Conservation (phyloP, 2,329 filamentous ascomycete species). For the Zalaria obscura region DNA sequence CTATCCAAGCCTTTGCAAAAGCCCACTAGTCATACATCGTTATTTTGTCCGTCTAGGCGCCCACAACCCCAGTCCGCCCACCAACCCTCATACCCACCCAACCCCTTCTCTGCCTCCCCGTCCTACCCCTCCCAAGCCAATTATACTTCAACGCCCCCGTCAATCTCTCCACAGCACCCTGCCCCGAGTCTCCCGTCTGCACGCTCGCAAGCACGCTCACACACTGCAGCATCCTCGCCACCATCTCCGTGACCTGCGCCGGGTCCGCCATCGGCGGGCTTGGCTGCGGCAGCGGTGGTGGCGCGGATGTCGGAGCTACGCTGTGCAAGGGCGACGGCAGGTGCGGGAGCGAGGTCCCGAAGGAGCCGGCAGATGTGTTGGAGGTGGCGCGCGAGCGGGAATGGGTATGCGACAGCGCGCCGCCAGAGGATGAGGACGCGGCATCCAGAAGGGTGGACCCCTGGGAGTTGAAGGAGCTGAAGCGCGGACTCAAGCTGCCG, state of each 20-base stretch:
- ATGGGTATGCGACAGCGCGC: slow-evolving; percentile 20
- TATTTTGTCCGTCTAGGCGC: slow-evolving; percentile 5
- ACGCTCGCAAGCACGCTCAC: slow-evolving; percentile 78
- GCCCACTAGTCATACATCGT: too few relatives aligned
- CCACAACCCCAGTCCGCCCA: slow-evolving; percentile 14
- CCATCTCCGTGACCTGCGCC: slow-evolving; percentile 81
- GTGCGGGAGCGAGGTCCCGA: slow-evolving; percentile 24
- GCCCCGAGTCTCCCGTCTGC: slow-evolving; percentile 55
- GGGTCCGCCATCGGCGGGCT: slow-evolving; percentile 11
- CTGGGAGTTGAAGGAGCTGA: slow-evolving; percentile 69
- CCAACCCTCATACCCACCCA: slow-evolving; percentile 57
- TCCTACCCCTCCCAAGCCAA: slow-evolving; percentile 83
- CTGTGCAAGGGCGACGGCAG: slow-evolving; percentile 11
- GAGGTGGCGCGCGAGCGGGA: slow-evolving; percentile 68
- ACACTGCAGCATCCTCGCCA: slow-evolving; percentile 91
- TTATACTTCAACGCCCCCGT: slow-evolving; percentile 87
- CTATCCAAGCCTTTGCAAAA: too few relatives aligned
- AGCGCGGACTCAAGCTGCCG: slow-evolving; percentile 56
- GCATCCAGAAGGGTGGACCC: slow-evolving; percentile 65
- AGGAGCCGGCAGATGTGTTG: slow-evolving; percentile 51
- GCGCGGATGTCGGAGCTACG: slow-evolving; percentile 7
- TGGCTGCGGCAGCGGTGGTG: slow-evolving; percentile 1
- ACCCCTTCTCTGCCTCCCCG: slow-evolving; percentile 74
- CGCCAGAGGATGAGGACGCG: slow-evolving; percentile 30
- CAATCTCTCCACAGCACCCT: slow-evolving; percentile 68